Evolutionary conservation across 2,329 filamentous ascomycete genomes (phyloP), one percentile per base, ranked within the genome.

Genomic region (Pseudogymnoascus verrucosus): DNA sequence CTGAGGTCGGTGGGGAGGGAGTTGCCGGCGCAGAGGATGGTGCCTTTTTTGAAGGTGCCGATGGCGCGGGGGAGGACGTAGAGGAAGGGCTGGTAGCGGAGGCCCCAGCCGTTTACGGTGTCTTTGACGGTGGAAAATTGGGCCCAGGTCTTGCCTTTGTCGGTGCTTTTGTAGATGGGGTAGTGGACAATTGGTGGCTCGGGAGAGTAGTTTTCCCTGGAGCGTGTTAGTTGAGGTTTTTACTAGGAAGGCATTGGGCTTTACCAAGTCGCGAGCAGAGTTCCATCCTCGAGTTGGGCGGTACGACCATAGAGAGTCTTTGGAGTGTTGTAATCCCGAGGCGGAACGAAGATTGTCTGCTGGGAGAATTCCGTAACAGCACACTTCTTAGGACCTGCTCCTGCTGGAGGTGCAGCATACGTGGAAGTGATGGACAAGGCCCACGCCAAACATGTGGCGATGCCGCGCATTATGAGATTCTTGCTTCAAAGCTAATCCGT

Each of bases 61-160:
- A 90, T 77, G 3, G 75, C 72, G 44, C 81, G 76, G 0, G 84
- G 82, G 2, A 91, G 79, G 67, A 85, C 80, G 69, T 88, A 89
- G 12, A 91, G 77, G 72, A 84, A 83, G 0, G 89, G 89, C 69
- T 91, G 89, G 69, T 89, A 89, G 31, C 86, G 81, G 62, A 89
- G 72, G 19, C 88, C 88, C 77, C 83, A 85, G 44, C 81, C 81
- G 67, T 89, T 86, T 31, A 82, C 83, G 60, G 82, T 79, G 71
- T 91, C 88, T 12, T 83, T 77, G 8, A 90, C 83, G 14, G 79
- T 79, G 4, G 85, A 84, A 60, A 89, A 77, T 70, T 88, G 81
- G 14, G 78, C 77, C 88, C 88, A 91, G 1, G 81, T 85, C 62
- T 77, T 70, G 11, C 84, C 84, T 37, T 78, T 74, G 69, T 87